Conservation (phyloP, 2,329 filamentous ascomycete species). For the Scedosporium apiospermum region DNA sequence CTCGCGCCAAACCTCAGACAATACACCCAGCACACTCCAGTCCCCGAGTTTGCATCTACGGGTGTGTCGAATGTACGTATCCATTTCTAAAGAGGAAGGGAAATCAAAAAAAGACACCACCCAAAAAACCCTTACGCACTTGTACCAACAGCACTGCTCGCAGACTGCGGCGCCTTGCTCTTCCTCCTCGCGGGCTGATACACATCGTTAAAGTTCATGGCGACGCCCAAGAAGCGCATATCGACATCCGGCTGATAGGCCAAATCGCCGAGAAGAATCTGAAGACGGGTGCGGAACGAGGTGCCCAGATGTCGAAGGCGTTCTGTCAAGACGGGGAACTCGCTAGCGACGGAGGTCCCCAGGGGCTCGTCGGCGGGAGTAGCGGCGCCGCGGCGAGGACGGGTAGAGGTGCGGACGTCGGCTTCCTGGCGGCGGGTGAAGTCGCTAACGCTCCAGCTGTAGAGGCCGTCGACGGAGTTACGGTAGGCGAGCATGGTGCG, state of each 20-base stretch:
- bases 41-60: too few relatives aligned
- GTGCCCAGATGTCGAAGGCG: conserved; percentile 62
- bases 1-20: too few relatives aligned
- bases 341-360: conserved; percentile 27
- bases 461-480: conserved; percentile 86
- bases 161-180: conserved; percentile 26
- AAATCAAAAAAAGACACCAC: neutral
- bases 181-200: conserved; percentile 70
- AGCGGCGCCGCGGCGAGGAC: conserved; percentile 15
- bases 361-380: conserved; percentile 7
- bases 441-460: conserved; percentile 89
- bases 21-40: too few relatives aligned
- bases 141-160: conserved; percentile 10
- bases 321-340: conserved; percentile 65
- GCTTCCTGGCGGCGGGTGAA: conserved; percentile 87
- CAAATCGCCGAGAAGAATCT: conserved; percentile 77
- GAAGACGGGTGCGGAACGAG: conserved; percentile 70
- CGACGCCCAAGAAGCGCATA: conserved; percentile 88
- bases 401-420: conserved; percentile 60
- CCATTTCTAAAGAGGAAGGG: too few relatives aligned
- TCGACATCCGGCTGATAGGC: conserved; percentile 91
- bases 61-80: too few relatives aligned
- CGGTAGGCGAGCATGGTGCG: conserved; percentile 92
- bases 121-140: neutral
- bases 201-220: conserved; percentile 99